phyloP scores from a whole-genome alignment of 2,329 filamentous ascomycete genomes.

The Ceratocystis variospora region DNA sequence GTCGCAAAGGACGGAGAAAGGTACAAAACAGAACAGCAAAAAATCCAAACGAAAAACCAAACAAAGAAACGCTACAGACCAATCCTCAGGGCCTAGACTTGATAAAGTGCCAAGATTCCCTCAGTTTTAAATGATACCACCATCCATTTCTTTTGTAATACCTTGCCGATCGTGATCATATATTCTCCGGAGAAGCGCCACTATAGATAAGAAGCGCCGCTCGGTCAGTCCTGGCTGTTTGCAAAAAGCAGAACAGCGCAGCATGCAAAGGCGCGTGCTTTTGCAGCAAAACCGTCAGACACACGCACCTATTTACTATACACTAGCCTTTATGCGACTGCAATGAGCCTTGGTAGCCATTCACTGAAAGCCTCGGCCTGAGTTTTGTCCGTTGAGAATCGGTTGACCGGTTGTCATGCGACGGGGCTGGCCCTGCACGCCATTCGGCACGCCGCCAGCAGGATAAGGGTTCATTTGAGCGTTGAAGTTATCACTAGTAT shows the following conservation, averaged over 20 bases:
- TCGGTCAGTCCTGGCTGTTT: background rate
- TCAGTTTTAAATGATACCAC: conserved; percentile 10
- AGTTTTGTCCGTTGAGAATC: conserved; percentile 15
- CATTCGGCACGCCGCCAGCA: conserved; percentile 1
- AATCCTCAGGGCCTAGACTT: conserved; percentile 14
- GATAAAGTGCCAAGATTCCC: conserved; percentile 11
- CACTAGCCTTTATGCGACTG: background rate
- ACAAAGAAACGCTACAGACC: conserved; percentile 14
- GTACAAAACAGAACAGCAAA: background rate
- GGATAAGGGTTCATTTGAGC: conserved; percentile 44
- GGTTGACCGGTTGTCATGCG: conserved; percentile 16
- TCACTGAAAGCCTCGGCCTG: conserved; percentile 11
- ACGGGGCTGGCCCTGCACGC: conserved; percentile 8
- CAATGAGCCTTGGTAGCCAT: background rate
- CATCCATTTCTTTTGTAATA: conserved; percentile 13
- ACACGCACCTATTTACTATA: background rate
- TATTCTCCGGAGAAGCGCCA: background rate
- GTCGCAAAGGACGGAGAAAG: background rate
- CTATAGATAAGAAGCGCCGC: background rate
- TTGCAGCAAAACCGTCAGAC: background rate
- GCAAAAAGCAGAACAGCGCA: background rate
- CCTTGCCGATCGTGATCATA: conserved; percentile 10
- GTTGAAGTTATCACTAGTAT: conserved; percentile 39
- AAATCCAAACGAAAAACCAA: background rate
- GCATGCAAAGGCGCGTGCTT: background rate